Base-by-base conservation (phyloP, 352 stramenopile genomes). In the Pythium volutum region DNA sequence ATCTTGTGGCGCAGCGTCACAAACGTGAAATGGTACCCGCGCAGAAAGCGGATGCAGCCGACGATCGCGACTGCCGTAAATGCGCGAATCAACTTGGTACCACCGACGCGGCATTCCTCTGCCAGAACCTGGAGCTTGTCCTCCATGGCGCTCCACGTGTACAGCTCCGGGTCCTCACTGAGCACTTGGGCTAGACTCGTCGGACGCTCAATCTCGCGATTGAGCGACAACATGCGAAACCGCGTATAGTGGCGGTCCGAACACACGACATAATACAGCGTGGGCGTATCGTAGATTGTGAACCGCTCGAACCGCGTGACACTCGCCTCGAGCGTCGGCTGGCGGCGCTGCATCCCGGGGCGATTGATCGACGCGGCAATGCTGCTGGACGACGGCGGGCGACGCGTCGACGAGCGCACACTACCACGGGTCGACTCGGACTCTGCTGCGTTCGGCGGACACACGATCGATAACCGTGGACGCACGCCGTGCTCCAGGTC, bases 11-110 rank as follows among this genome's bases (percentile, higher is more conserved):
- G 84, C 66, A 98, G 93, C 3, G 97, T 99, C 34, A 98, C 98
- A 34, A 99, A 88, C 36, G 97, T 98, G 25, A 99, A 89, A 76
- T 99, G 99, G 75, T 98, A 99, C 59, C 91, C 98, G 50, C 98
- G 91, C 46, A 99, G 74, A 75, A 99, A 99, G 22, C 95, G 93
- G 45, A 99, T 91, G 63, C 98, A 99, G 2, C 97, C 97, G 7
- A 99, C 86, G 66, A 99, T 97, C 16, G 96, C 97, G 42, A 98
- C 98, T 0, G 95, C 97, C 41, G 92, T 97, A 56, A 94, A 92
- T 0, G 82, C 79, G 26, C 85, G 79, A 29, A 79, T 63, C 10
- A 94, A 59, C 14, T 79, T 69, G 12, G 68, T 72, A 0, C 80
- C 81, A 11, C 51, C 66, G 1, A 73, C 56, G 6, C 70, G 66